phyloP scores from a whole-genome alignment of 441 rosid species.

The Melastoma candidum region DNA sequence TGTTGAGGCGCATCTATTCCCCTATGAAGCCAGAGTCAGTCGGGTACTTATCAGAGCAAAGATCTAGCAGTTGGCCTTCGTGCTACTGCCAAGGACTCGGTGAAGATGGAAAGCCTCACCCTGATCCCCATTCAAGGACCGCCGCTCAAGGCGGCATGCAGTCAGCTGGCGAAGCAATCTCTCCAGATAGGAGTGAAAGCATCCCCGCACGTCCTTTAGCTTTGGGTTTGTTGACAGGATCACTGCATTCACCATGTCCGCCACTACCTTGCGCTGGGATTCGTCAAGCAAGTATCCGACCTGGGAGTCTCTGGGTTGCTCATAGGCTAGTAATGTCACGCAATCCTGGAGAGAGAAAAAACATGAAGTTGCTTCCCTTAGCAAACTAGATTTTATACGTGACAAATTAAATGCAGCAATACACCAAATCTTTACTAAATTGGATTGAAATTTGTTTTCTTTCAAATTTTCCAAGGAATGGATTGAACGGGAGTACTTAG shows the following conservation, averaged over 20 bases:
- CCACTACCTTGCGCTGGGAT: conserved; percentile 72
- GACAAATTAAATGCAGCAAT: no score
- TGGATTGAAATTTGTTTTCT: no score
- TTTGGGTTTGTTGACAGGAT: conserved; percentile 62
- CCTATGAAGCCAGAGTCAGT: no score
- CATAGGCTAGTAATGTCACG: conserved; percentile 73
- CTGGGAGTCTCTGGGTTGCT: conserved; percentile 52
- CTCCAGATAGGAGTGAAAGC: conserved; percentile 53
- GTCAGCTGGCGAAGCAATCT: conserved; percentile 63
- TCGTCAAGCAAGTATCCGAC: conserved; percentile 67
- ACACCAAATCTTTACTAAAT: no score
- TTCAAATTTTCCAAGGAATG: no score
- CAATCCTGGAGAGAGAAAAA: conserved; percentile 42
- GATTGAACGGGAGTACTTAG: no score
- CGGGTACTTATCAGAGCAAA: not conserved
- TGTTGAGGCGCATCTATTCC: no score
- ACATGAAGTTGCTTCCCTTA: not conserved
- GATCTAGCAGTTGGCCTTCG: conserved; percentile 24
- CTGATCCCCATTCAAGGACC: conserved; percentile 59
- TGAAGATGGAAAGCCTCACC: conserved; percentile 66
- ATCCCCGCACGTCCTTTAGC: conserved; percentile 33
- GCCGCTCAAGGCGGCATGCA: conserved; percentile 56
- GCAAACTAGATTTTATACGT: no score
- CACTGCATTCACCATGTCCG: conserved; percentile 75
- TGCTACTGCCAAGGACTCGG: conserved; percentile 30